A percentile compares a stretch with the other conserved stretches of the same genome.
These are phyloP conservation scores for Apophysomyces elegans DNA, from an alignment of 371 early-diverging fungal genomes.

Conservation along the genomic window DNA sequence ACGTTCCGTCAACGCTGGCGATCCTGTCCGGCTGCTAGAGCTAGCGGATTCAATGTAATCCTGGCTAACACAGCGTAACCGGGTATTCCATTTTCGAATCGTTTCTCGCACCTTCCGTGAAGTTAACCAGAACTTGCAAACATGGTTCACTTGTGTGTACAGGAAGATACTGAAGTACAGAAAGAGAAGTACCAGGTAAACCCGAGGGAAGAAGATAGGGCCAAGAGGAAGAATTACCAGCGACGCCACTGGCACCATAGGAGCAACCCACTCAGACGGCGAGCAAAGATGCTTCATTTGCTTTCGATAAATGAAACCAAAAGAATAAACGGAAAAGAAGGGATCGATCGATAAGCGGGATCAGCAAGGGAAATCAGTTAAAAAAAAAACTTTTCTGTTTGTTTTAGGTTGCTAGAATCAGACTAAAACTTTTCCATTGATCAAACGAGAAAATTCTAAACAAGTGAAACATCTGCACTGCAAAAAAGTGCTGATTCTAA, in stretches of 20 bases:
- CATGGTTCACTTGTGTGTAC: constrained; percentile 48
- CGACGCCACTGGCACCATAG: constrained; percentile 39
- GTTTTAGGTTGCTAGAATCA: not conserved
- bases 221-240: constrained; percentile 44
- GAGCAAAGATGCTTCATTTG: constrained; percentile 28
- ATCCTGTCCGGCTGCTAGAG: constrained; percentile 20
- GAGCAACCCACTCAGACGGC: constrained; percentile 53
- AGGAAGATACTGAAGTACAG: constrained; percentile 43
- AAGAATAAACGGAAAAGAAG: not conserved
- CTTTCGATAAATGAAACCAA: not conserved
- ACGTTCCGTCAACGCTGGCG: constrained; percentile 30
- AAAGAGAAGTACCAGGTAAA: constrained; percentile 41
- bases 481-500: not conserved
- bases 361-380: not conserved
- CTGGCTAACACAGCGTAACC: not conserved
- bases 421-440: constrained; percentile 5
- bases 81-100: constrained; percentile 37
- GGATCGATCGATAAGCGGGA: constrained; percentile 2
- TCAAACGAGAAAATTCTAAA: not conserved
- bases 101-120: constrained; percentile 38
- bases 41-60: constrained; percentile 10
- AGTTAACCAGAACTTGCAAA: constrained; percentile 45
- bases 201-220: constrained; percentile 45
- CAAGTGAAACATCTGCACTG: constrained; percentile 11
- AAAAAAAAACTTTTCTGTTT: constrained; percentile 6